Percentiles rank a stretch among this genome's conserved stretches.
These are phyloP conservation scores for Coemansia sp. DNA, from an alignment of 192 early-diverging fungal species.

Conservation along the genomic window DNA sequence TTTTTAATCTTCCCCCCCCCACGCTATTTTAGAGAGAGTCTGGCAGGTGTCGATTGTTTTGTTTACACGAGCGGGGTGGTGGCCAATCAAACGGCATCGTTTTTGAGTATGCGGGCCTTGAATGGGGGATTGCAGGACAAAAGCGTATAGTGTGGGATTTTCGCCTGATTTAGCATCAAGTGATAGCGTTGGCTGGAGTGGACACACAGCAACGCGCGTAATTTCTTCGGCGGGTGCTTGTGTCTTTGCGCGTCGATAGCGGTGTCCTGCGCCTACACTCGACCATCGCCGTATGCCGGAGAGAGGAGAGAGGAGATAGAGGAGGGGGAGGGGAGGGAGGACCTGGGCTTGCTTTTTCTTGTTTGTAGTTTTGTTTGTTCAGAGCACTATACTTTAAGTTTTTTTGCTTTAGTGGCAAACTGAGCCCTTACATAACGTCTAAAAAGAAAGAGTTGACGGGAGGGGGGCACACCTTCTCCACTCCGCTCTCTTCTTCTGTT, in stretches of 20 bases:
- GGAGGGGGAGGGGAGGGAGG: no score
- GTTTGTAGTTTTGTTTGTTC: neutral
- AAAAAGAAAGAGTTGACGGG: neutral
- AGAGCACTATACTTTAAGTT: constrained; percentile 19
- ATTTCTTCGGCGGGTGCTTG: neutral
- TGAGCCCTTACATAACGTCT: constrained; percentile 22
- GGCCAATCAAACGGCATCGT: constrained; percentile 3
- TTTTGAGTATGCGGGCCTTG: constrained; percentile 10
- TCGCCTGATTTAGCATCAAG: constrained; percentile 23
- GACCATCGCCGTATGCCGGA: neutral
- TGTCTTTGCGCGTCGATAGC: neutral
- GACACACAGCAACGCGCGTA: neutral
- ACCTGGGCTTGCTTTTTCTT: neutral
- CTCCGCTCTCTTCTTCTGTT: constrained; percentile 1
- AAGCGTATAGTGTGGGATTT: constrained; percentile 17
- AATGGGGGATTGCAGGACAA: constrained; percentile 6
- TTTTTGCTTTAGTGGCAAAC: neutral
- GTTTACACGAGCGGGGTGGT: neutral
- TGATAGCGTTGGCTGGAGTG: neutral
- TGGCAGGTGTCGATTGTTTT: constrained; percentile 3
- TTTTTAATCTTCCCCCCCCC: neutral
- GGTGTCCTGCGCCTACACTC: neutral
- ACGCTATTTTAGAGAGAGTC: neutral
- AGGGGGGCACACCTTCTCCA: neutral
- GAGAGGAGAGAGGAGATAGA: constrained; percentile 1